These are phyloP conservation scores for Saccharomyces paradoxus DNA, from an alignment of 805 yeast species.

Conservation along the genomic window DNA sequence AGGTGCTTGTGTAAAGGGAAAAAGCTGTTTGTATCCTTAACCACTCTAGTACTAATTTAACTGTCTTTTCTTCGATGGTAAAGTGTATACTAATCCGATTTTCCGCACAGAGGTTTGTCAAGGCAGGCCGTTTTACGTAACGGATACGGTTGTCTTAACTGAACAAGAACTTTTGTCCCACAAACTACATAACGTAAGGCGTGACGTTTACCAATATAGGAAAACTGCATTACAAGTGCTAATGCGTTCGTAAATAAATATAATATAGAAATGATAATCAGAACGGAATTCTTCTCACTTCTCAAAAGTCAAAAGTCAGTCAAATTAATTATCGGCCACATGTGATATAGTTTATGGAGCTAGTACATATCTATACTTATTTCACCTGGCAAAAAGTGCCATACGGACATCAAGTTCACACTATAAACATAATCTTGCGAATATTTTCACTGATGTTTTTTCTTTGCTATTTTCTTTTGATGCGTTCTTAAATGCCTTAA, in stretches of 20 bases:
- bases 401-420: background rate
- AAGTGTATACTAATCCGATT: no score
- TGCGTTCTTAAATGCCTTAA: slow-evolving; percentile 72
- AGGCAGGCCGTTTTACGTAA: no score
- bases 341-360: background rate
- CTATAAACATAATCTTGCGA: background rate
- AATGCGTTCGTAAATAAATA: no score
- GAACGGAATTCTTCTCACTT: background rate
- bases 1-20: no score
- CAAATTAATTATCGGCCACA: background rate
- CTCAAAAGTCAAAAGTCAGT: background rate
- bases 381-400: background rate
- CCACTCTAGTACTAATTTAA: background rate
- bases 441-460: background rate
- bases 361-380: background rate
- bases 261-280: background rate
- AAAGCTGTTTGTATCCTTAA: no score
- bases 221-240: no score
- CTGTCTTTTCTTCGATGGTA: no score
- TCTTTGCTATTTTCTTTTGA: slow-evolving; percentile 25
- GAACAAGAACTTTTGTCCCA: no score
- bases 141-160: no score
- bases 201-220: no score
- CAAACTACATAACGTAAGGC: no score
- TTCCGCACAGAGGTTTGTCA: no score